Percentiles rank a stretch among this genome's conserved stretches.
These are phyloP conservation scores for Letharia lupina DNA, from an alignment of 495 filamentous ascomycete species.

Conservation along the genomic window DNA sequence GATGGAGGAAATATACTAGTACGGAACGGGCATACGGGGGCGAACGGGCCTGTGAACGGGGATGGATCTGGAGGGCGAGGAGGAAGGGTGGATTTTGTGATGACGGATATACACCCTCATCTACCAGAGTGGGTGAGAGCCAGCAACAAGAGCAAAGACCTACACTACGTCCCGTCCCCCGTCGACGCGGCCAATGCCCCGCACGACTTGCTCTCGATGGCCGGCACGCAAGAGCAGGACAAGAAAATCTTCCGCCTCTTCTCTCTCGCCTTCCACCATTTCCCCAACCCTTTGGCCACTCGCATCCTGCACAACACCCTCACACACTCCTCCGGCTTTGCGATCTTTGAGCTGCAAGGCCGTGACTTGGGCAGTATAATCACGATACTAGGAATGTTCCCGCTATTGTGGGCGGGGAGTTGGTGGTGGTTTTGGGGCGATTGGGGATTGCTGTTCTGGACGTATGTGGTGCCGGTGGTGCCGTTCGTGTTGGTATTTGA, in stretches of 20 bases:
- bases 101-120: conserved; percentile 63
- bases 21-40: conserved; percentile 1
- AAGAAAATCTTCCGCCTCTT: conserved; percentile 52
- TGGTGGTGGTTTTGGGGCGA: conserved; percentile 55
- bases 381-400: conserved; percentile 45
- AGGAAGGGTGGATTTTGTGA: conserved; percentile 48
- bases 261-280: conserved; percentile 71
- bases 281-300: conserved; percentile 51
- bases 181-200: conserved; percentile 56
- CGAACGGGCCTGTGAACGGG: conserved; percentile 8
- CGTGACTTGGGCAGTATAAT: conserved; percentile 46
- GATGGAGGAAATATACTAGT: conserved; percentile 1
- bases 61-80: conserved; percentile 19
- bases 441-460: conserved; percentile 51
- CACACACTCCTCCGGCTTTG: conserved; percentile 55
- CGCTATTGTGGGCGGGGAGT: conserved; percentile 45
- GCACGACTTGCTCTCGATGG: conserved; percentile 31
- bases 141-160: conserved; percentile 38
- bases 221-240: conserved; percentile 2
- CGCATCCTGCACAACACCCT: conserved; percentile 54
- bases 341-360: conserved; percentile 68
- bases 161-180: conserved; percentile 47
- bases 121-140: conserved; percentile 50
- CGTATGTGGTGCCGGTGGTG: conserved; percentile 54
- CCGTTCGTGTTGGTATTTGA: conserved; percentile 59